phyloP scores from a whole-genome alignment of 805 yeast species.

The Pachysolen tannophilus region DNA sequence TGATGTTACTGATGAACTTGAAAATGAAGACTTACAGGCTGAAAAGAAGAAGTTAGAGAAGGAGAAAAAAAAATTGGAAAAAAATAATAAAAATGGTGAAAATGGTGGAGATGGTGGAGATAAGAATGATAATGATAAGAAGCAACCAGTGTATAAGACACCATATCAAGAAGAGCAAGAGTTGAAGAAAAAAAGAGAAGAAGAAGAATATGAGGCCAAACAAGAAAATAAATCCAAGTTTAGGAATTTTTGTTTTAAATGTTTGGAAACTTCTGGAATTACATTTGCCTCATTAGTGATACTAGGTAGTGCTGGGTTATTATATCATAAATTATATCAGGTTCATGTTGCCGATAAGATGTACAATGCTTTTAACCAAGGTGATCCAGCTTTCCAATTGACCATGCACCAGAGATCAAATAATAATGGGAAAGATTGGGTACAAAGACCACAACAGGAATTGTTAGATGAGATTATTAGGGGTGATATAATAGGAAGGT shows the following conservation, averaged over 20 bases:
- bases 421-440: conserved; percentile 45
- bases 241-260: conserved; percentile 25
- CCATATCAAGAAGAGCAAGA: conserved; percentile 5
- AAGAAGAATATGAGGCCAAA: conserved; percentile 2
- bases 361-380: conserved; percentile 55
- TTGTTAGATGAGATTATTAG: conserved; percentile 55
- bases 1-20: conserved; percentile 30
- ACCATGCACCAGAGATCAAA: conserved; percentile 42
- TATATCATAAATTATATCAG: conserved; percentile 58
- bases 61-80: conserved; percentile 20
- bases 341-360: conserved; percentile 56
- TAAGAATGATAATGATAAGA: conserved; percentile 3
- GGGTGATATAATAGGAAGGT: conserved; percentile 61
- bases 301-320: conserved; percentile 63
- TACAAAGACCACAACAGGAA: conserved; percentile 60
- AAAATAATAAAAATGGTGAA: conserved; percentile 15
- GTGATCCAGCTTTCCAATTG: conserved; percentile 56
- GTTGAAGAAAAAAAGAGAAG: conserved; percentile 1
- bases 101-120: conserved; percentile 8
- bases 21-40: conserved; percentile 24
- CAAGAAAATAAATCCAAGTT: conserved; percentile 11
- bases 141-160: not conserved
- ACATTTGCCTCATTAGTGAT: conserved; percentile 63
- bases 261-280: conserved; percentile 61
- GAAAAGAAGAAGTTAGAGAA: conserved; percentile 22